Conservation (phyloP, 75 land plant species). For the Isoetes taiwanensis region DNA sequence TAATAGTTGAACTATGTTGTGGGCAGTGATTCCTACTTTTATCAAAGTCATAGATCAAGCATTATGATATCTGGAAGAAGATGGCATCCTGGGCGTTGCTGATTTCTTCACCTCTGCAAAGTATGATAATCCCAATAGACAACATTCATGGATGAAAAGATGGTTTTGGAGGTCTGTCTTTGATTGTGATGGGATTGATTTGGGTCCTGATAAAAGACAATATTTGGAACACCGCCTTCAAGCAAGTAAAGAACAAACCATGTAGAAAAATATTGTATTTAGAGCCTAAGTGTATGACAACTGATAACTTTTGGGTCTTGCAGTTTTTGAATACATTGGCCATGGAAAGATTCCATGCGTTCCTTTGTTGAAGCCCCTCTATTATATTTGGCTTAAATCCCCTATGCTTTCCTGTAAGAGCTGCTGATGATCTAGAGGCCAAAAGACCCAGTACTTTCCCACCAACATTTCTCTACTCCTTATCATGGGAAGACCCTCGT, state of each 20-base stretch:
- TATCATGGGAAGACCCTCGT: constrained; percentile 37
- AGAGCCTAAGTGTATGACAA: neutral
- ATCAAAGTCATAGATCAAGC: constrained; percentile 24
- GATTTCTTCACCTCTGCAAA: constrained; percentile 35
- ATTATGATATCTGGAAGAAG: constrained; percentile 11
- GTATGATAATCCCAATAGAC: constrained; percentile 26
- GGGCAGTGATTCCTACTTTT: constrained; percentile 20
- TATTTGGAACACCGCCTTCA: constrained; percentile 29
- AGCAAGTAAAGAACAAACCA: constrained; percentile 19
- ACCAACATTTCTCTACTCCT: constrained; percentile 31
- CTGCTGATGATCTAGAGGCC: constrained; percentile 31
- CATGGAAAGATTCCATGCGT: constrained; percentile 24
- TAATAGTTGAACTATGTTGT: neutral
- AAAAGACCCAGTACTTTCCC: constrained; percentile 24
- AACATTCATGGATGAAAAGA: constrained; percentile 22
- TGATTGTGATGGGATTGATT: constrained; percentile 24
- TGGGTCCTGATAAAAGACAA: constrained; percentile 28
- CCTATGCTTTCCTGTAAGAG: constrained; percentile 23
- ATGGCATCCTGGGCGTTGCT: constrained; percentile 24
- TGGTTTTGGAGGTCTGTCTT: constrained; percentile 31
- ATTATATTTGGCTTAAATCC: constrained; percentile 22
- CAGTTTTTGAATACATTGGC: constrained; percentile 26
- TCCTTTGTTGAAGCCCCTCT: constrained; percentile 21
- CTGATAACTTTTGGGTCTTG: neutral
- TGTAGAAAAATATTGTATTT: neutral